A percentile compares a stretch with the other conserved stretches of the same genome.
These are phyloP conservation scores for Periconia digitata DNA, from an alignment of 2,329 filamentous ascomycete species.

Conservation along the genomic window DNA sequence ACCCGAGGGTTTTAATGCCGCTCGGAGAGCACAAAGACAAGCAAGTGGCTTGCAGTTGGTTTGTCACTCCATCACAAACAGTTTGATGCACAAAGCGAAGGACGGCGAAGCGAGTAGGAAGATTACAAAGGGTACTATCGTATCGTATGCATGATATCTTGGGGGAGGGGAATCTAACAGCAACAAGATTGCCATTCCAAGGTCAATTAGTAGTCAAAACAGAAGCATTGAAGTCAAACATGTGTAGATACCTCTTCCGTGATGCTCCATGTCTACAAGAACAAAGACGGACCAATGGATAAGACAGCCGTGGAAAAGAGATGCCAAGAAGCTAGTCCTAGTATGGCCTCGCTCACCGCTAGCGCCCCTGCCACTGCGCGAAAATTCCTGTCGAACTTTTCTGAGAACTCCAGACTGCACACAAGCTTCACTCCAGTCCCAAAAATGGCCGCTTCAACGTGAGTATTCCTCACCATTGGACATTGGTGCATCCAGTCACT, in stretches of 20 bases:
- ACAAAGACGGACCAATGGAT: too few species aligned
- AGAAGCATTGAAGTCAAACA: too few species aligned
- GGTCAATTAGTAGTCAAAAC: too few species aligned
- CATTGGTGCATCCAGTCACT: background rate
- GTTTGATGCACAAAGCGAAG: background rate
- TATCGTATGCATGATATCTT: too few species aligned
- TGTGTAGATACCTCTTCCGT: background rate
- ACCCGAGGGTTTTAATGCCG: background rate
- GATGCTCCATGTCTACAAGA: background rate
- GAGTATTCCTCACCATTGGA: conserved; percentile 53
- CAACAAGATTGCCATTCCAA: too few species aligned
- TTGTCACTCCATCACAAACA: background rate
- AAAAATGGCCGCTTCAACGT: conserved; percentile 53
- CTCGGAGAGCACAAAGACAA: background rate
- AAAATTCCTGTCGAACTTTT: conserved; percentile 13
- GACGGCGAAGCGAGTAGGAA: background rate
- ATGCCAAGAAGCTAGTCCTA: background rate
- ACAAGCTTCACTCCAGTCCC: conserved; percentile 49
- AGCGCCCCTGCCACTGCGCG: conserved; percentile 1
- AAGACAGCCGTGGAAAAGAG: too few species aligned
- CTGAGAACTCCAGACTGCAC: conserved; percentile 8
- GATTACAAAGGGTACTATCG: too few species aligned
- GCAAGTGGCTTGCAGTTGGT: background rate
- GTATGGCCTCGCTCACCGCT: conserved; percentile 1
- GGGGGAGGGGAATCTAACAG: too few species aligned